Conservation (phyloP, 2,329 filamentous ascomycete species). For the Lomentospora prolificans region DNA sequence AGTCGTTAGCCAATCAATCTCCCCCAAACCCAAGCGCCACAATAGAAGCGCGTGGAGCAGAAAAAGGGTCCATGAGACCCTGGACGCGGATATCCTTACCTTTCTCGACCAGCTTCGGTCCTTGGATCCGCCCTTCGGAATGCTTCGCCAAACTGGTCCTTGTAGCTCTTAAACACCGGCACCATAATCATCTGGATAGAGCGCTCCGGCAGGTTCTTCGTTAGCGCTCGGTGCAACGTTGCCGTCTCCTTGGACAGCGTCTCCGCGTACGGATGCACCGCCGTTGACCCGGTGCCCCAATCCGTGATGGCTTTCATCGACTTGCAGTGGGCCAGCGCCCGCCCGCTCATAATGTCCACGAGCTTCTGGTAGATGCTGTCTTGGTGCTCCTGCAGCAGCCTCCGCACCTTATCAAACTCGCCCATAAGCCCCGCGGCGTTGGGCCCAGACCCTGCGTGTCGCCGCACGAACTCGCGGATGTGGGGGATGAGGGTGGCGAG, state of each 20-base stretch:
- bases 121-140: slow-evolving; percentile 56
- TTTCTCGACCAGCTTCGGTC: slow-evolving; percentile 58
- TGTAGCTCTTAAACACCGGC: slow-evolving; percentile 74
- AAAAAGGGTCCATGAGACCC: background rate
- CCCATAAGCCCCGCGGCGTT: slow-evolving; percentile 53
- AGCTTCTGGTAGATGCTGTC: slow-evolving; percentile 86
- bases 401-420: slow-evolving; percentile 81
- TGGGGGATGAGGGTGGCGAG: slow-evolving; percentile 81
- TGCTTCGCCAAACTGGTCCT: slow-evolving; percentile 64
- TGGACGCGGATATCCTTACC: slow-evolving; percentile 51
- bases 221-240: slow-evolving; percentile 73
- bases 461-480: slow-evolving; percentile 79
- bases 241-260: slow-evolving; percentile 77
- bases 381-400: slow-evolving; percentile 80
- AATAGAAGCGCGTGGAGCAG: background rate
- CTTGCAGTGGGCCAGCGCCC: slow-evolving; percentile 64
- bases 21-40: too few relatives aligned
- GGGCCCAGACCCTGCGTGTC: slow-evolving; percentile 51
- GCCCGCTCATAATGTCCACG: slow-evolving; percentile 80
- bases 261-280: slow-evolving; percentile 69
- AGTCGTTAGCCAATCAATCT: background rate
- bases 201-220: slow-evolving; percentile 68
- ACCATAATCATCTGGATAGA: slow-evolving; percentile 76
- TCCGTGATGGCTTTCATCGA: slow-evolving; percentile 59
- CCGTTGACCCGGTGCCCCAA: slow-evolving; percentile 41